Percentiles rank a stretch among this genome's conserved stretches.
phyloP scores from a whole-genome alignment of 768 basidiomycete genomes.

The Erythrobasidium yunnanense region DNA sequence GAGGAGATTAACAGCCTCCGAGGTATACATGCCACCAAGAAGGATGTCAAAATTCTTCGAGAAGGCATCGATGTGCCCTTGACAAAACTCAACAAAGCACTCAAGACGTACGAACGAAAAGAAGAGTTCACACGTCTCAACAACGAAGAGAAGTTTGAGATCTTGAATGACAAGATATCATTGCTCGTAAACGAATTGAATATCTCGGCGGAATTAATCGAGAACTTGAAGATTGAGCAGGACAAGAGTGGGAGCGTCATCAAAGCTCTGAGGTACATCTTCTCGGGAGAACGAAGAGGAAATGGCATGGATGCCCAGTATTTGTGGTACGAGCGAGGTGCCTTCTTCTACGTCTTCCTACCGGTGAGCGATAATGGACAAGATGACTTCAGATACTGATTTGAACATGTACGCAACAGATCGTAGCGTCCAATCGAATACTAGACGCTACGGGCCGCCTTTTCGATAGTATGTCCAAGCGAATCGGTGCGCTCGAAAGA shows the following conservation, averaged over 20 bases:
- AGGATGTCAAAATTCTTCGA: slow-evolving; percentile 32
- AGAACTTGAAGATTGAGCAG: neutral
- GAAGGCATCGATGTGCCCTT: slow-evolving; percentile 33
- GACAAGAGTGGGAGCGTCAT: neutral
- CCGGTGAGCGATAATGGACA: neutral
- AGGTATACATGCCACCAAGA: neutral
- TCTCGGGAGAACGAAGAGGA: slow-evolving; percentile 1
- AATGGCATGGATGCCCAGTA: neutral
- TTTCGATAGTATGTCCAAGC: slow-evolving; percentile 6
- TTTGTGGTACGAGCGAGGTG: slow-evolving; percentile 23
- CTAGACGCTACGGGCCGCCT: slow-evolving; percentile 21
- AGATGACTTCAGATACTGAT: neutral
- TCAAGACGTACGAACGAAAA: slow-evolving; percentile 28
- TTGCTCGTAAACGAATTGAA: slow-evolving; percentile 8
- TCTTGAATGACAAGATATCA: slow-evolving; percentile 8
- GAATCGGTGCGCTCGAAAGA: neutral
- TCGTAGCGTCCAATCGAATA: slow-evolving; percentile 17
- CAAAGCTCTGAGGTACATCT: slow-evolving; percentile 6
- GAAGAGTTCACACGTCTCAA: slow-evolving; percentile 31
- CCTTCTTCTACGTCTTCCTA: slow-evolving; percentile 24
- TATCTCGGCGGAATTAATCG: neutral
- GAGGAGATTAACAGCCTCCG: slow-evolving; percentile 19
- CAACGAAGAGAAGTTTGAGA: slow-evolving; percentile 31
- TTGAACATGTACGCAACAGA: neutral
- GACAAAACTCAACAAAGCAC: slow-evolving; percentile 28